Conservation (phyloP, 2,329 filamentous ascomycete genomes). For the Rhinocladiella similis region DNA sequence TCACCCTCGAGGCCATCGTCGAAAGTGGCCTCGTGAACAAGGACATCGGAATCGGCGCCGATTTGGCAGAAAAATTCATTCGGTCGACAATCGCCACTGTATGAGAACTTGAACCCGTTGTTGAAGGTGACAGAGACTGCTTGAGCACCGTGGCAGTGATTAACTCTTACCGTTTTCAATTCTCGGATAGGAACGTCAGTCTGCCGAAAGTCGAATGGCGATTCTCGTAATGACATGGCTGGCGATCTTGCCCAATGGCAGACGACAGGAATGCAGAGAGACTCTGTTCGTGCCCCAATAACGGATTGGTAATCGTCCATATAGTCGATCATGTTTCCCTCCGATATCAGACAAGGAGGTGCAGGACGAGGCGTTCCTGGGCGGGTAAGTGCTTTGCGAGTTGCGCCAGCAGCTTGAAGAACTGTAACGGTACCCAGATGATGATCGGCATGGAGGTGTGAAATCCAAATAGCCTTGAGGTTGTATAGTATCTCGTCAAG, state of each 20-base stretch:
- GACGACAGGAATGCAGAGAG: slow-evolving; percentile 54
- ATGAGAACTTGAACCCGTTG: slow-evolving; percentile 80
- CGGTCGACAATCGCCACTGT: slow-evolving; percentile 91
- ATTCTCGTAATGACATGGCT: slow-evolving; percentile 15
- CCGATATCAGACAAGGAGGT: slow-evolving; percentile 61
- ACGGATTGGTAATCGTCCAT: slow-evolving; percentile 76
- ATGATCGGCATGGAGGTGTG: slow-evolving; percentile 94
- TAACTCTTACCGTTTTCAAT: slow-evolving; percentile 67
- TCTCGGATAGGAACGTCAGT: slow-evolving; percentile 31
- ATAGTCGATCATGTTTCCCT: slow-evolving; percentile 71
- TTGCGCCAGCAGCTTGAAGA: slow-evolving; percentile 44
- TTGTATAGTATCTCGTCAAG: slow-evolving; percentile 72
- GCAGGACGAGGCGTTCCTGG: slow-evolving; percentile 1
- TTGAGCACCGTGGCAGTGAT: slow-evolving; percentile 77
- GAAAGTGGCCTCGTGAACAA: slow-evolving; percentile 96
- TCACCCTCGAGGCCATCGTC: slow-evolving; percentile 79
- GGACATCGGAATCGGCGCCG: slow-evolving; percentile 73
- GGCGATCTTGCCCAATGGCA: slow-evolving; percentile 12
- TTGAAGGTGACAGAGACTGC: slow-evolving; percentile 77
- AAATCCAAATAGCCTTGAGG: slow-evolving; percentile 84
- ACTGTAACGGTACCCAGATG: slow-evolving; percentile 82
- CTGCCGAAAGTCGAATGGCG: slow-evolving; percentile 18
- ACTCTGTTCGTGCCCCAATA: slow-evolving; percentile 7
- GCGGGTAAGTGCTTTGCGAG: not conserved
- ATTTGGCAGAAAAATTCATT: slow-evolving; percentile 67